Evolutionary conservation across 768 basidiomycete genomes (phyloP), one percentile per base, ranked within the genome.

Genomic region (Candolleomyces efflorescens): DNA sequence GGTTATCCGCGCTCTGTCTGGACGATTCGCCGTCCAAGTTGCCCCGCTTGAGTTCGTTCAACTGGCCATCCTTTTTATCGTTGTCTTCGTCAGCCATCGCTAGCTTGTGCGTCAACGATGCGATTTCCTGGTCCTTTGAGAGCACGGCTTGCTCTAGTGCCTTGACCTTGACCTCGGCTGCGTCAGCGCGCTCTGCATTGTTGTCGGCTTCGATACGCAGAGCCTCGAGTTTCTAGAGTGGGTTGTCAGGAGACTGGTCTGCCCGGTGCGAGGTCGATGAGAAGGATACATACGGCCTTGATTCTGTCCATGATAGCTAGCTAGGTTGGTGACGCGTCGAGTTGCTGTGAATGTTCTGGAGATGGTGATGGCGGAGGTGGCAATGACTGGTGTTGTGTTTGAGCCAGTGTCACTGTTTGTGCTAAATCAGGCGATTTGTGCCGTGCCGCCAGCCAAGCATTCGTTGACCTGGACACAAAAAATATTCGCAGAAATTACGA

Each of bases 121-220:
- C 75, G 69, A 93, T 89, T 63, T 88, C 86, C 71, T 98, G 94
- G 1, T 98, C 96, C 67, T 86, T 87, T 66, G 84, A 79, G 17
- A 97, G 82, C 38, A 94, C 66, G 22, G 70, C 60, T 68, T 92
- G 92, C 66, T 94, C 86, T 59, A 76, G 72, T 64, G 79, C 77
- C 83, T 94, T 96, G 78, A 83, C 84, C 79, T 90, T 87, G 3
- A 75, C 77, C 71, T 98, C 96, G 11, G 94, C 92, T 12, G 73
- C 80, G 66, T 99, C 97, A 32, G 96, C 97, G 56, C 97, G 91
- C 23, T 73, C 69, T 56, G 89, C 74, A 43, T 93, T 89, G 52
- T 67, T 68, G 71, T 99, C 97, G 54, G 92, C 94, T 78, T 98
- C 95, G 38, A 70, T 68, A 61, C 94, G 92, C 64, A 98, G 84